A percentile compares a stretch with the other conserved stretches of the same genome.
These are phyloP conservation scores for Pistacia integerrima DNA, from an alignment of 345 rosid genomes.

Conservation along the genomic window DNA sequence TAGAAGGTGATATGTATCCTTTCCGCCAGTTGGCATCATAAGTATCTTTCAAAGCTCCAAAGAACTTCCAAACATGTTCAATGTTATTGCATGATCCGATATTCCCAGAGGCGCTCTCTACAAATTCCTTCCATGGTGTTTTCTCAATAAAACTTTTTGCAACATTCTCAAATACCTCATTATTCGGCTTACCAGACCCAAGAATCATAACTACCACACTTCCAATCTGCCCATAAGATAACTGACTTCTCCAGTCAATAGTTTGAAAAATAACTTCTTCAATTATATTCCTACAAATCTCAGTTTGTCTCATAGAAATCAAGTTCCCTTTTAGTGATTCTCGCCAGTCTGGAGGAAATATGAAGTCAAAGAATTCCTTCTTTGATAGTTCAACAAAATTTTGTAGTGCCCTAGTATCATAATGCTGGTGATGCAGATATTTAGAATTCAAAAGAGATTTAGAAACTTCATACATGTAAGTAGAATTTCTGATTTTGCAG, in stretches of 20 bases:
- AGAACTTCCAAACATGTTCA: slow-evolving; percentile 13
- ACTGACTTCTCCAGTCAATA: neutral
- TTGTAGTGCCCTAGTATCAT: neutral
- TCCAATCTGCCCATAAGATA: slow-evolving; percentile 46
- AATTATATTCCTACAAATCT: slow-evolving; percentile 22
- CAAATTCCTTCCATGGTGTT: slow-evolving; percentile 33
- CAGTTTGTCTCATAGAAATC: slow-evolving; percentile 35
- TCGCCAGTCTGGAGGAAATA: slow-evolving; percentile 44
- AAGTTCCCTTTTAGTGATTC: slow-evolving; percentile 27
- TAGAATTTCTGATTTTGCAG: slow-evolving; percentile 26
- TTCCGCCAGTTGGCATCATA: slow-evolving; percentile 35
- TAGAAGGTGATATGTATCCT: slow-evolving; percentile 40
- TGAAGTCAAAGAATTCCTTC: slow-evolving; percentile 13
- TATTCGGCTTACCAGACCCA: slow-evolving; percentile 29
- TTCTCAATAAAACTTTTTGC: slow-evolving; percentile 8
- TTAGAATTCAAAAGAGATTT: slow-evolving; percentile 29
- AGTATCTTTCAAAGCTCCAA: slow-evolving; percentile 33
- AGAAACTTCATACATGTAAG: slow-evolving; percentile 32
- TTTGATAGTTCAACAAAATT: slow-evolving; percentile 20
- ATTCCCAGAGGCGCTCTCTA: slow-evolving; percentile 16
- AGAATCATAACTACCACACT: slow-evolving; percentile 35
- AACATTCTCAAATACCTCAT: slow-evolving; percentile 13
- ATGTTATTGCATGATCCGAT: neutral
- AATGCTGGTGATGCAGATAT: neutral
- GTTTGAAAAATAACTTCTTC: slow-evolving; percentile 20